Conservation (phyloP, 2,329 filamentous ascomycete species). For the Aspergillus tamarii region DNA sequence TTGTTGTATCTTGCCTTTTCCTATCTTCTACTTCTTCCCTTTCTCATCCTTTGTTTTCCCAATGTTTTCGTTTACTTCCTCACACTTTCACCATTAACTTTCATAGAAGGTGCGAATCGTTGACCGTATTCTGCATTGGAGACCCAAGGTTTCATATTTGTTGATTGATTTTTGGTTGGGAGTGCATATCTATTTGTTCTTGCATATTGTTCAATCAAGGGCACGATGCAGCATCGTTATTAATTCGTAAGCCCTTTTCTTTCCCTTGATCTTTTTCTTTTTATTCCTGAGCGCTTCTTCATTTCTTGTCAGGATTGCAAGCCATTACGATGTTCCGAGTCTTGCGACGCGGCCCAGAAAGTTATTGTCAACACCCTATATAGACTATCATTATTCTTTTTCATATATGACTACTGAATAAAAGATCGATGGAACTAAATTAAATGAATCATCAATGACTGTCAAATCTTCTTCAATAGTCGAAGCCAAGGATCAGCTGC, state of each 20-base stretch:
- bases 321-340: neutral
- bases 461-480: neutral
- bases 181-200: constrained; percentile 5
- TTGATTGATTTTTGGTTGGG: neutral
- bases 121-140: neutral
- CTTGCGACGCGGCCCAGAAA: neutral
- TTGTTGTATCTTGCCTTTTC: neutral
- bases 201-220: constrained; percentile 4
- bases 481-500: neutral
- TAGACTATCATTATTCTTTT: neutral
- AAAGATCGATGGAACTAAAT: too few species aligned
- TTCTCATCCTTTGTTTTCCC: neutral
- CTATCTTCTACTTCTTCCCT: neutral
- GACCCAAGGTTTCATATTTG: neutral
- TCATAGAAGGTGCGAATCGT: neutral
- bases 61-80: neutral
- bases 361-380: neutral
- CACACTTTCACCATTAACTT: neutral
- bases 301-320: neutral
- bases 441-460: neutral
- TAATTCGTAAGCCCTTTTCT: neutral
- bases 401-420: neutral
- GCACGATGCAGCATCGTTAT: neutral
- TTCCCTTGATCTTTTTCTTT: neutral
- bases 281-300: neutral